Percentiles rank a stretch among this genome's conserved stretches.
Conservation (phyloP, 441 rosid genomes). For the Heliophila coronopifolia region DNA sequence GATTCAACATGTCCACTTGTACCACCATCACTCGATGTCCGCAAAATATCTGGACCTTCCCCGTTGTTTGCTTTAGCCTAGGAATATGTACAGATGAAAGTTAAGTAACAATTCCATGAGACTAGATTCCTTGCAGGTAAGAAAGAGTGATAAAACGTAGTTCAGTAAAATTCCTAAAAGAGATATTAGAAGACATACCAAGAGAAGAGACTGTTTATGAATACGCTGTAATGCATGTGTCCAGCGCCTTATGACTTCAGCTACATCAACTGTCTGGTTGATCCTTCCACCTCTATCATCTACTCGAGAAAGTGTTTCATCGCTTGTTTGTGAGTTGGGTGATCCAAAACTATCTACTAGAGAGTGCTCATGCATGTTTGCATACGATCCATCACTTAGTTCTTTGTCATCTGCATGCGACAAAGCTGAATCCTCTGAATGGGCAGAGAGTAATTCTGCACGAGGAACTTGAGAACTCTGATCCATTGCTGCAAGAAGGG, state of each 20-base stretch:
- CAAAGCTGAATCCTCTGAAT: constrained; percentile 38
- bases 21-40: constrained; percentile 61
- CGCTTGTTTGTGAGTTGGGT: constrained; percentile 48
- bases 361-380: constrained; percentile 37
- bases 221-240: constrained; percentile 98
- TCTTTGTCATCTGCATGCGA: constrained; percentile 58
- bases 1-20: constrained; percentile 88
- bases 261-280: constrained; percentile 90
- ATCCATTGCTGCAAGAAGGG: constrained; percentile 96
- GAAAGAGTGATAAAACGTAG: neutral
- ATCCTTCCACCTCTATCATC: constrained; percentile 92
- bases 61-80: constrained; percentile 97
- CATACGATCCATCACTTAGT: constrained; percentile 47
- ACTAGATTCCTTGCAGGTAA: constrained; percentile 1
- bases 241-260: constrained; percentile 98
- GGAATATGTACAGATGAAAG: constrained; percentile 16
- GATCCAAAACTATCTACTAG: constrained; percentile 36
- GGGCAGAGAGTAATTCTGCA: constrained; percentile 53
- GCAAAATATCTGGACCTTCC: constrained; percentile 93
- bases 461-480: constrained; percentile 85
- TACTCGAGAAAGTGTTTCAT: constrained; percentile 55
- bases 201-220: constrained; percentile 92
- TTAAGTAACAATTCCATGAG: constrained; percentile 5
- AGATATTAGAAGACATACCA: constrained; percentile 49
- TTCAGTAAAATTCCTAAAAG: neutral